These are phyloP conservation scores for Starmerella stigmatis DNA, from an alignment of 805 yeast species.

Conservation along the genomic window DNA sequence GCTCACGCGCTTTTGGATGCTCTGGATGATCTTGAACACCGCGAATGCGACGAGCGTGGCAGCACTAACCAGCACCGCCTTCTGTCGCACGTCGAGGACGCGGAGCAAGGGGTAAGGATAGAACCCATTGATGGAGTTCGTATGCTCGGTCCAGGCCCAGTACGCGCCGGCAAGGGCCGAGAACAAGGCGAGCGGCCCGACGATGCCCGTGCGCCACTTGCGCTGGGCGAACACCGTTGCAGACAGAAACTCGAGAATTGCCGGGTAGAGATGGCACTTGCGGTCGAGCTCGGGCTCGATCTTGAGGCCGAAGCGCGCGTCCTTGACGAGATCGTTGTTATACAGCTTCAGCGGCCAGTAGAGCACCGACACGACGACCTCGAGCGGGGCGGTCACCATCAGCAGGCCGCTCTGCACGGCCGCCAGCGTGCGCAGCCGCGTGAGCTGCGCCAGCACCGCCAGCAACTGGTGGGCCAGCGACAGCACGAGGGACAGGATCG, in stretches of 20 bases:
- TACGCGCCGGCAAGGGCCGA: slow-evolving; percentile 25
- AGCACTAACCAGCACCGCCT: slow-evolving; percentile 23
- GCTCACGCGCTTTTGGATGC: slow-evolving; percentile 16
- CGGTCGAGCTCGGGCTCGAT: slow-evolving; percentile 27
- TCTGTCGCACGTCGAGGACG: slow-evolving; percentile 20
- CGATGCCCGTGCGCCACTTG: slow-evolving; percentile 24
- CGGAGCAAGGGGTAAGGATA: slow-evolving; percentile 31
- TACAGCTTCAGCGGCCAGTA: slow-evolving; percentile 29
- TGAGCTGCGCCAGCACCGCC: slow-evolving; percentile 28
- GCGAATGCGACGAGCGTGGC: slow-evolving; percentile 20
- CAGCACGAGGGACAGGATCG: slow-evolving; percentile 26
- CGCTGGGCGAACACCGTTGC: slow-evolving; percentile 26
- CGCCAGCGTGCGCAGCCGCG: slow-evolving; percentile 23
- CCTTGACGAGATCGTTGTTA: slow-evolving; percentile 27
- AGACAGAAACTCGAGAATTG: slow-evolving; percentile 22
- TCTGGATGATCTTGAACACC: slow-evolving; percentile 22
- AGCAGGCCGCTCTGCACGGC: slow-evolving; percentile 22
- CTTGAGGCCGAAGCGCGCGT: slow-evolving; percentile 22
- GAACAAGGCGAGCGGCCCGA: slow-evolving; percentile 20
- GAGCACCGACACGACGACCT: slow-evolving; percentile 27
- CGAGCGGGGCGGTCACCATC: slow-evolving; percentile 29
- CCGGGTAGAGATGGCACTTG: slow-evolving; percentile 29
- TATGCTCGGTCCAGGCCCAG: slow-evolving; percentile 30
- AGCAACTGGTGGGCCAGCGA: slow-evolving; percentile 21
- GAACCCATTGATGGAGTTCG: slow-evolving; percentile 26